Evolutionary conservation across 495 filamentous ascomycete species (phyloP).

Genomic region (Lineolata rhizophorae): DNA sequence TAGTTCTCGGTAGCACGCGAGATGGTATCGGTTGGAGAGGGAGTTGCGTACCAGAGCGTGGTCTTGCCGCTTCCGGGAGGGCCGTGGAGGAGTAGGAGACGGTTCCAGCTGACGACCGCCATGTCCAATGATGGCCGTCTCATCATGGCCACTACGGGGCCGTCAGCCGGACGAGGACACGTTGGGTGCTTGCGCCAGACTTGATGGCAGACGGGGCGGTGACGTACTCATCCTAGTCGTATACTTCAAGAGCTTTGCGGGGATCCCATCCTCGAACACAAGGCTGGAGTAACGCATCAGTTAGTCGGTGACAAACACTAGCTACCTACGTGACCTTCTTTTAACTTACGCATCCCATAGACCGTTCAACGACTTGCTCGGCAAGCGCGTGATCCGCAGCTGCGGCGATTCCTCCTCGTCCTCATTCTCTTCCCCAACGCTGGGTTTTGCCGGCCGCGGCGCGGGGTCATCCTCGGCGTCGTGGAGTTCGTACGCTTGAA

Average conservation of each 20-base stretch:
- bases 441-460: not conserved
- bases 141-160: not conserved
- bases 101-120: conserved; percentile 13
- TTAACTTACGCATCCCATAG: too few species aligned
- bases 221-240: conserved; percentile 24
- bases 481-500: conserved; percentile 13
- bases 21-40: not conserved
- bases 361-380: conserved; percentile 19
- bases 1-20: not conserved
- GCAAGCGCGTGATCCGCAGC: conserved; percentile 19
- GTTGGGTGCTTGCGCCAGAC: not conserved
- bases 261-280: conserved; percentile 26
- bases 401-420: conserved; percentile 5
- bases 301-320: too few species aligned
- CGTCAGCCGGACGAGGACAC: not conserved
- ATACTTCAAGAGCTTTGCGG: conserved; percentile 21
- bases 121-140: conserved; percentile 4
- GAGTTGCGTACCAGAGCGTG: conserved; percentile 24
- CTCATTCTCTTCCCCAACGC: conserved; percentile 1
- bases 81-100: conserved; percentile 26
- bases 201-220: not conserved
- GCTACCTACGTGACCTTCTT: too few species aligned
- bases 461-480: conserved; percentile 2
- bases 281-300: too few species aligned
- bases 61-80: conserved; percentile 36